These are phyloP conservation scores for Fusarium newnesense DNA, from an alignment of 2,329 filamentous ascomycete species.

Conservation along the genomic window DNA sequence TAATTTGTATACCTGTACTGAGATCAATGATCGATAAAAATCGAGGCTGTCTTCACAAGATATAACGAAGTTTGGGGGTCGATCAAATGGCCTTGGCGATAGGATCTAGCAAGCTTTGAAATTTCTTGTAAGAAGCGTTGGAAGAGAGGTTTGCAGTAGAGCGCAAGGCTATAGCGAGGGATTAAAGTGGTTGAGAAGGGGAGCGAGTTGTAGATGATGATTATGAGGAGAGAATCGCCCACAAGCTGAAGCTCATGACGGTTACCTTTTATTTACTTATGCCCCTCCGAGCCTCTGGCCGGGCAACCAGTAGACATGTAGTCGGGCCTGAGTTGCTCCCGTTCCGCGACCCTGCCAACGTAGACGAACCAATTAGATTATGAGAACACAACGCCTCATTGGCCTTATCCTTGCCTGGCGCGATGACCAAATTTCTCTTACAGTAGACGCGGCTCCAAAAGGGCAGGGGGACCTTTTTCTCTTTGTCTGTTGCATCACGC, in stretches of 20 bases:
- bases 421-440: slow-evolving; percentile 36
- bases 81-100: slow-evolving; percentile 61
- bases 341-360: slow-evolving; percentile 29
- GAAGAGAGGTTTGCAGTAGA: slow-evolving; percentile 41
- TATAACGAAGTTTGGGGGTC: slow-evolving; percentile 54
- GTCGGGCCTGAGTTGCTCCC: slow-evolving; percentile 34
- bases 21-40: slow-evolving; percentile 59
- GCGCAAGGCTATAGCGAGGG: slow-evolving; percentile 29
- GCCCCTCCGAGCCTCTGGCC: slow-evolving; percentile 49
- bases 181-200: slow-evolving; percentile 11
- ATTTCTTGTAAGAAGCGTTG: slow-evolving; percentile 42
- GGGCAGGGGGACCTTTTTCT: slow-evolving; percentile 30
- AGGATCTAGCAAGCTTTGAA: slow-evolving; percentile 60
- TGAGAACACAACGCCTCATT: background rate
- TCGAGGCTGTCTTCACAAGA: slow-evolving; percentile 58
- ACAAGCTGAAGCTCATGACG: slow-evolving; percentile 30
- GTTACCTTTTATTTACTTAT: slow-evolving; percentile 60
- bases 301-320: slow-evolving; percentile 47
- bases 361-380: slow-evolving; percentile 28
- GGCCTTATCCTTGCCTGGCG: slow-evolving; percentile 24
- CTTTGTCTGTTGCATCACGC: slow-evolving; percentile 28
- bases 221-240: slow-evolving; percentile 40
- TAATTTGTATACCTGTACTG: slow-evolving; percentile 57
- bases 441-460: slow-evolving; percentile 16
- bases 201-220: slow-evolving; percentile 37